These are phyloP conservation scores for Cinnamomum micranthum DNA, from an alignment of 164 flowering plant genomes.

Conservation along the genomic window DNA sequence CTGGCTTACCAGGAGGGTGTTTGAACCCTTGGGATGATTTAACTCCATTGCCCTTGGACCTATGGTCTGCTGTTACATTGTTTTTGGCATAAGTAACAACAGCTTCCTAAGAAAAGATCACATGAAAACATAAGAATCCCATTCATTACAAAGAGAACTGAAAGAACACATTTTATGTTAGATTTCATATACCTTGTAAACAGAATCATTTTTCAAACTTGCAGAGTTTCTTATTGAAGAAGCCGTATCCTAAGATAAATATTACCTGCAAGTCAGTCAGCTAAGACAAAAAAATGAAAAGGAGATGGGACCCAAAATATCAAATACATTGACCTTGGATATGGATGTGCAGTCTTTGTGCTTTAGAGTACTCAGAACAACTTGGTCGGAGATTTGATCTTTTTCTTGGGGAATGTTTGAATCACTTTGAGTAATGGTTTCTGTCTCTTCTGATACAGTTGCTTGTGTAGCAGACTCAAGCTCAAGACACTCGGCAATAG, in stretches of 20 bases:
- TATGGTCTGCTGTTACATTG: constrained; percentile 8
- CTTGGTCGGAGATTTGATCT: background rate
- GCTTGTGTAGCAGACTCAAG: constrained; percentile 5
- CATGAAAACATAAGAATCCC: background rate
- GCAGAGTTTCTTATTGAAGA: background rate
- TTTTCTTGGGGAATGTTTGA: background rate
- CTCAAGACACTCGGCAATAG: background rate
- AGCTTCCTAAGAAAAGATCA: constrained; percentile 8
- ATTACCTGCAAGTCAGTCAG: background rate
- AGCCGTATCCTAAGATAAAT: background rate
- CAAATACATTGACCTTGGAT: constrained; percentile 7
- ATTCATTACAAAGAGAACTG: background rate
- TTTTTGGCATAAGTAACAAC: constrained; percentile 5
- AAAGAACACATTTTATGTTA: background rate
- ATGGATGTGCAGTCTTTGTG: constrained; percentile 4
- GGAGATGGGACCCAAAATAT: background rate
- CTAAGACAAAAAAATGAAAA: background rate
- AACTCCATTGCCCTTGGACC: constrained; percentile 3
- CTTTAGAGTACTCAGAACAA: constrained; percentile 3
- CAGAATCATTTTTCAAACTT: too few relatives aligned
- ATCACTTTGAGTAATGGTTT: background rate
- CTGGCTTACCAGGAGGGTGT: background rate
- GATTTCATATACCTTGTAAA: background rate
- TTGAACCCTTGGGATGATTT: constrained; percentile 7
- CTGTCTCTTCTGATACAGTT: background rate